phyloP scores from a whole-genome alignment of 176 grass and related monocot genomes.

The Microstegium vimineum region DNA sequence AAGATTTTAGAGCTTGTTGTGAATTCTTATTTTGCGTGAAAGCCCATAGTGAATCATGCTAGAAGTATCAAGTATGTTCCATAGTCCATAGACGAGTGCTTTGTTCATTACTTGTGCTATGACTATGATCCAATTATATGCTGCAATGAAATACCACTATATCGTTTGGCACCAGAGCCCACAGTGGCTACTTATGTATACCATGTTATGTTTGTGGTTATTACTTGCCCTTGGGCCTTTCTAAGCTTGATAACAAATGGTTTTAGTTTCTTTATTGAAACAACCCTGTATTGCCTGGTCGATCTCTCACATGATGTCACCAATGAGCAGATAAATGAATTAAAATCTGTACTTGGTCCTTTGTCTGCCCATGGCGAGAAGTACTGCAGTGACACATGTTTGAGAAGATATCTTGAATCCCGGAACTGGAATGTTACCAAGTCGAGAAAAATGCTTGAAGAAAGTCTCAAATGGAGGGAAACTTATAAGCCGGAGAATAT shows the following conservation, averaged over 20 bases:
- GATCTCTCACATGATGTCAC: neutral
- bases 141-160: neutral
- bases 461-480: slow-evolving; percentile 79
- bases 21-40: neutral
- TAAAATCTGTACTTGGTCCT: slow-evolving; percentile 57
- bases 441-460: slow-evolving; percentile 82
- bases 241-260: neutral
- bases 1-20: neutral
- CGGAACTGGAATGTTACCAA: slow-evolving; percentile 70
- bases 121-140: slow-evolving; percentile 2
- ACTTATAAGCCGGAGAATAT: slow-evolving; percentile 67
- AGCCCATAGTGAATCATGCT: neutral
- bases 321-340: slow-evolving; percentile 55
- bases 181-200: neutral
- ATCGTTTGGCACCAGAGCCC: neutral
- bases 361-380: slow-evolving; percentile 37
- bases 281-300: neutral
- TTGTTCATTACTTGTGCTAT: neutral
- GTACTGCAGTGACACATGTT: slow-evolving; percentile 62
- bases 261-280: neutral
- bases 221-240: neutral
- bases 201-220: neutral
- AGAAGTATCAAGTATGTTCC: neutral
- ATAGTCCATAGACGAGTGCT: neutral
- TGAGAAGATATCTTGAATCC: slow-evolving; percentile 73